Conservation (phyloP, 352 stramenopile genomes). For the Pythium guiyangense region DNA sequence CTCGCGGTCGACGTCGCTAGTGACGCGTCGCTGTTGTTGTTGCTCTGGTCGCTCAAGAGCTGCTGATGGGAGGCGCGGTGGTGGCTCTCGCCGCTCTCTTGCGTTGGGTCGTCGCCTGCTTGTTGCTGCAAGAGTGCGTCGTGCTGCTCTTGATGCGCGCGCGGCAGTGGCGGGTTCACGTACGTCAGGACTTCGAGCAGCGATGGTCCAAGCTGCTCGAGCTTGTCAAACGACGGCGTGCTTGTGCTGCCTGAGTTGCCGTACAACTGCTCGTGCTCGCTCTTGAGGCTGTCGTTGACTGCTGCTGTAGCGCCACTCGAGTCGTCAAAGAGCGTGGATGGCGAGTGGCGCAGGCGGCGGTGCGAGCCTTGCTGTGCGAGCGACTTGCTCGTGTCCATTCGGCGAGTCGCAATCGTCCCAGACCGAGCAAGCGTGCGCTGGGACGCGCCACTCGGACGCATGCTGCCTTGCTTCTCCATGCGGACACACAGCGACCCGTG, state of each 20-base stretch:
- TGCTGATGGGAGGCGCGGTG: neutral
- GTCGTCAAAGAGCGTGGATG: neutral
- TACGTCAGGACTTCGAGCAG: slow-evolving; percentile 46
- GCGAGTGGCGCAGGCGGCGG: neutral
- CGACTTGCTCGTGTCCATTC: slow-evolving; percentile 1
- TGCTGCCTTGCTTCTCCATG: slow-evolving; percentile 9
- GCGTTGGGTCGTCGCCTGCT: slow-evolving; percentile 18
- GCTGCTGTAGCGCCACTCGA: neutral
- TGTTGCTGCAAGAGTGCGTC: slow-evolving; percentile 15
- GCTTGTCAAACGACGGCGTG: slow-evolving; percentile 24
- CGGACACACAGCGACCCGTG: no score
- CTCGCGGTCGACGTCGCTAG: slow-evolving; percentile 1
- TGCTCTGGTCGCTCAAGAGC: slow-evolving; percentile 1
- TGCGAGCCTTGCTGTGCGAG: slow-evolving; percentile 5
- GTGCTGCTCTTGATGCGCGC: slow-evolving; percentile 12
- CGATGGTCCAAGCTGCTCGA: slow-evolving; percentile 44
- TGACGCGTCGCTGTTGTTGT: slow-evolving; percentile 11
- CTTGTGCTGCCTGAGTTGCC: neutral
- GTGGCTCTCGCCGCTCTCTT: neutral
- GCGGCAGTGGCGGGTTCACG: slow-evolving; percentile 29
- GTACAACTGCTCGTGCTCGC: neutral
- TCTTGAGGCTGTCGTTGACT: neutral
- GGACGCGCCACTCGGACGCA: slow-evolving; percentile 1
- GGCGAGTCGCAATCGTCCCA: neutral
- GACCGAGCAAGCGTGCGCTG: slow-evolving; percentile 2